Conservation (phyloP, 805 yeast species). For the Candida sanyiensis region DNA sequence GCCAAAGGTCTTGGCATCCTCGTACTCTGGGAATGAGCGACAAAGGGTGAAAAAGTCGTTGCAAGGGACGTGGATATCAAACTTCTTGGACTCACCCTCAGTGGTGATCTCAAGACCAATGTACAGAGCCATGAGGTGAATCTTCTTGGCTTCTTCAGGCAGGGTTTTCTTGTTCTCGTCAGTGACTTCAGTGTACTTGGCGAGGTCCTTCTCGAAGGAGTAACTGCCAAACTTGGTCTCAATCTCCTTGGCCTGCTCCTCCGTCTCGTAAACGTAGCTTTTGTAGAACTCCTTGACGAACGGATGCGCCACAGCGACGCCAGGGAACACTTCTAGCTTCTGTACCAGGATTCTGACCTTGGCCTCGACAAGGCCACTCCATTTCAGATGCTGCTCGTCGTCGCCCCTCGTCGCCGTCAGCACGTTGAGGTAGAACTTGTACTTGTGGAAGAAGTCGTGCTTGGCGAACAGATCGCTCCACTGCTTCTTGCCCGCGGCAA, state of each 20-base stretch:
- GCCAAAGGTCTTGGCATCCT: slow-evolving; percentile 43
- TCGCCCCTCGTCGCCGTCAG: slow-evolving; percentile 69
- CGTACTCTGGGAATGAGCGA: slow-evolving; percentile 67
- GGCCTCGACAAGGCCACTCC: slow-evolving; percentile 93
- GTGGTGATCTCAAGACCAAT: slow-evolving; percentile 59
- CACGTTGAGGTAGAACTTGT: slow-evolving; percentile 81
- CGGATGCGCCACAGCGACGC: slow-evolving; percentile 84
- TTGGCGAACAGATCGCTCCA: slow-evolving; percentile 77
- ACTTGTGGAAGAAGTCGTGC: slow-evolving; percentile 76
- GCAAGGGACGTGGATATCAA: slow-evolving; percentile 87
- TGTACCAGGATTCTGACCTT: slow-evolving; percentile 75
- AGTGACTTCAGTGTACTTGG: slow-evolving; percentile 30
- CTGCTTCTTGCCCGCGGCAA: slow-evolving; percentile 50
- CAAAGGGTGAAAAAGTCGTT: slow-evolving; percentile 81
- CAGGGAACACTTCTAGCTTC: slow-evolving; percentile 72
- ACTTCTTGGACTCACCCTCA: slow-evolving; percentile 44
- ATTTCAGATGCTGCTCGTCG: slow-evolving; percentile 78
- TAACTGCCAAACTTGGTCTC: slow-evolving; percentile 59
- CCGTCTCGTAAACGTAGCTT: slow-evolving; percentile 41
- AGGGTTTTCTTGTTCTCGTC: slow-evolving; percentile 30
- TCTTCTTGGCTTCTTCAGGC: slow-evolving; percentile 28
- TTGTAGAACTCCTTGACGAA: slow-evolving; percentile 71
- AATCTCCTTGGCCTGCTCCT: slow-evolving; percentile 51
- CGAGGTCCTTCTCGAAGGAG: slow-evolving; percentile 43
- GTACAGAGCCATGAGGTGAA: slow-evolving; percentile 69